Evolutionary conservation across 176 grass and related monocot species (phyloP), one percentile per base, ranked within the genome.

Genomic region (Eremochloa ophiuroides): DNA sequence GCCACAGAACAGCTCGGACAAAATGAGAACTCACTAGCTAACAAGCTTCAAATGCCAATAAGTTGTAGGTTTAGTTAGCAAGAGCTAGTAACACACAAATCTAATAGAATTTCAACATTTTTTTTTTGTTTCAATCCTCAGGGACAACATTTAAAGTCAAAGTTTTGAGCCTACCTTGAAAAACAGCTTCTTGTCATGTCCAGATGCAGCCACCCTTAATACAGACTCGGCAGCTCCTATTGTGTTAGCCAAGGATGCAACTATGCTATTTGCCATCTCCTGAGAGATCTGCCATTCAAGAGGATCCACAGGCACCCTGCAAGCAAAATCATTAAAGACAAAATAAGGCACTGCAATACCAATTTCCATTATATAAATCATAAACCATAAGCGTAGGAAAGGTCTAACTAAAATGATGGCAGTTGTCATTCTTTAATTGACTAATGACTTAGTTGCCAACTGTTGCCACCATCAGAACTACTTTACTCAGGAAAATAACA

Each of bases 211-310:
- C 69, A 95, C 96, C 30, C 93, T 87, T 83, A 95, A 83, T 65
- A 99, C 96, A 82, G 96, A 99, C 12, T 99, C 91, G 4, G 93
- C 85, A 68, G 96, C 96, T 72, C 96, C 93, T 48, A 99, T 66
- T 17, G 96, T 99, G 65, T 99, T 99, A 59, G 93, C 96, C 83
- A 95, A 87, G 40, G 91, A 95, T 56, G 96, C 96, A 90, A 90
- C 89, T 82, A 99, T 85, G 33, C 84, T 77, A 84, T 99, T 99
- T 53, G 93, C 96, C 82, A 90, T 91, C 76, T 99, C 96, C 41
- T 99, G 87, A 59, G 96, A 95, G 76, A 95, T 91, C 65, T 99
- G 93, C 93, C 96, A 99, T 72, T 95, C 93, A 53, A 99, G 88
- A 51, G 96, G 96, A 91, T 99, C 96, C 41, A 99, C 93, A 44